Evolutionary conservation across 257 asterid species (phyloP).

Genomic region (Datura wrightii): DNA sequence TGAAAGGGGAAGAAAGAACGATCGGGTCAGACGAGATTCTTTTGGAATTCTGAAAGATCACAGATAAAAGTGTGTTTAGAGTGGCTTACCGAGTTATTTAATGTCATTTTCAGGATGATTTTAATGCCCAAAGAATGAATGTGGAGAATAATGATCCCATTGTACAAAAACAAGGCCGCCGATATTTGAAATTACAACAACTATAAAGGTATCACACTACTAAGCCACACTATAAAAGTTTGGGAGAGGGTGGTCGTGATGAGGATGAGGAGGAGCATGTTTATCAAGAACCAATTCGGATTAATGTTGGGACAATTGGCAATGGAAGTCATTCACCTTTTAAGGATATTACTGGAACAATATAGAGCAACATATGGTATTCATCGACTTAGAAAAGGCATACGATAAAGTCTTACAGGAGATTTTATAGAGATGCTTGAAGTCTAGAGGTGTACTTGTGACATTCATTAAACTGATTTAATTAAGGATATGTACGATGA

Average conservation of each 20-base stretch:
- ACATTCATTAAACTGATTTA: too few relatives aligned
- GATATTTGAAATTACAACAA: not conserved
- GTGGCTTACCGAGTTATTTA: not conserved
- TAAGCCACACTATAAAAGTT: not conserved
- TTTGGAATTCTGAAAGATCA: too few relatives aligned
- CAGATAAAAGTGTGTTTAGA: not conserved
- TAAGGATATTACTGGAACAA: not conserved
- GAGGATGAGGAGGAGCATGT: not conserved
- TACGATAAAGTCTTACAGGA: too few relatives aligned
- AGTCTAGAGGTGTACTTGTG: too few relatives aligned
- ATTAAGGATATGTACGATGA: too few relatives aligned
- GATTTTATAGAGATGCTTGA: not conserved
- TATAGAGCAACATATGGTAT: not conserved
- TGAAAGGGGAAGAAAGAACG: not conserved
- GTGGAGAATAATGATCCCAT: too few relatives aligned
- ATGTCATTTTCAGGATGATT: too few relatives aligned
- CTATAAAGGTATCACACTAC: not conserved
- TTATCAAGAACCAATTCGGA: not conserved
- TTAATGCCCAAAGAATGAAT: too few relatives aligned
- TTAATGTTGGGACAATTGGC: not conserved
- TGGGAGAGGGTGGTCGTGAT: not conserved
- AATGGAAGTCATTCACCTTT: not conserved
- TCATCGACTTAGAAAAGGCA: not conserved
- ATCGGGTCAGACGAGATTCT: too few relatives aligned
- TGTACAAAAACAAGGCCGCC: not conserved